Conservation (phyloP, 768 basidiomycete genomes). For the Suillus clintonianus region DNA sequence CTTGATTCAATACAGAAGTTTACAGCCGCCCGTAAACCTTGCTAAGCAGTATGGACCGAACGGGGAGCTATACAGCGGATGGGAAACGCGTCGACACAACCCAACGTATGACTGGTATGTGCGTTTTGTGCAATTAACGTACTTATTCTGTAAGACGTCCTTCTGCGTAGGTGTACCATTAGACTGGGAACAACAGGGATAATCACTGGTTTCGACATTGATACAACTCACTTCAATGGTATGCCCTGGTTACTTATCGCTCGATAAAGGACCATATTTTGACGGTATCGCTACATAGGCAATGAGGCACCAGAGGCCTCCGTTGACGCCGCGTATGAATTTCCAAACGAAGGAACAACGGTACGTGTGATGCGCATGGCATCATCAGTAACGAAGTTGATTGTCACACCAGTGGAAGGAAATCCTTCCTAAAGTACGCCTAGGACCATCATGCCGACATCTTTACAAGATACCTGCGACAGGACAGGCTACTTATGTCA, state of each 20-base stretch:
- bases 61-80: constrained; percentile 91
- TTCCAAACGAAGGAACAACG: constrained; percentile 48
- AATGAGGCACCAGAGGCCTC: constrained; percentile 87
- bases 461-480: constrained; percentile 74
- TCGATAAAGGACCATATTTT: neutral
- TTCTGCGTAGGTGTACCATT: constrained; percentile 75
- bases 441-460: constrained; percentile 88
- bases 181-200: constrained; percentile 77
- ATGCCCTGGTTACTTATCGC: constrained; percentile 16
- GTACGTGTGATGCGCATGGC: constrained; percentile 39
- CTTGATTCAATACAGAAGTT: constrained; percentile 1
- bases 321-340: constrained; percentile 60
- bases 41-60: constrained; percentile 98
- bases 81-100: constrained; percentile 93
- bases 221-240: constrained; percentile 93
- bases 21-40: constrained; percentile 79
- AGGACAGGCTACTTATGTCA: constrained; percentile 70
- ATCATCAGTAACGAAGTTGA: neutral
- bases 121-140: neutral
- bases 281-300: constrained; percentile 40
- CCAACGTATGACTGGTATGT: constrained; percentile 82
- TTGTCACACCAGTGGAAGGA: constrained; percentile 65
- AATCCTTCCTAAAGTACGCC: constrained; percentile 70
- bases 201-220: constrained; percentile 86
- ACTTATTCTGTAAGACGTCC: neutral